Conservation (phyloP, 305 asterid species). For the Solanum hybrid region DNA sequence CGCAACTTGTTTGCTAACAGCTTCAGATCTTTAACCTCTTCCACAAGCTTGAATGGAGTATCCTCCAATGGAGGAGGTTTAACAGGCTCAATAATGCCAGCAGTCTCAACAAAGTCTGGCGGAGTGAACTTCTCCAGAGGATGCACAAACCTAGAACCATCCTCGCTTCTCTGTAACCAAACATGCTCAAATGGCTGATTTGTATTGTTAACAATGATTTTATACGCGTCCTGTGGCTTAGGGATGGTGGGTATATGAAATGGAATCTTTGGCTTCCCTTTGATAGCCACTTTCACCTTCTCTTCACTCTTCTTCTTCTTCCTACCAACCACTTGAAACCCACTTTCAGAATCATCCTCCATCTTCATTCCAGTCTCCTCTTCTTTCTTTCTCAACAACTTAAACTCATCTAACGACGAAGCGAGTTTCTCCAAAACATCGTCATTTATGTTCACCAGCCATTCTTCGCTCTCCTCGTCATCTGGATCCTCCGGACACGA, state of each 20-base stretch:
- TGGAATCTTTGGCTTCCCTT: slow-evolving; percentile 66
- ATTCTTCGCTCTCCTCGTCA: slow-evolving; percentile 59
- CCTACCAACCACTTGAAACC: slow-evolving; percentile 67
- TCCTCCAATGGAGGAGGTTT: slow-evolving; percentile 63
- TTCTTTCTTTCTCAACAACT: slow-evolving; percentile 36
- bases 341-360: slow-evolving; percentile 33
- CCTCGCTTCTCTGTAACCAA: slow-evolving; percentile 80
- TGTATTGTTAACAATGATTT: slow-evolving; percentile 69
- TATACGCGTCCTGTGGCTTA: slow-evolving; percentile 78
- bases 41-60: slow-evolving; percentile 73
- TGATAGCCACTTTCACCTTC: slow-evolving; percentile 60
- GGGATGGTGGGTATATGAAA: slow-evolving; percentile 69
- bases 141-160: slow-evolving; percentile 60
- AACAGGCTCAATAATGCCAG: slow-evolving; percentile 31
- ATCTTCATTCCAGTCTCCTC: slow-evolving; percentile 54
- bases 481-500: slow-evolving; percentile 53
- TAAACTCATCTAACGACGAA: slow-evolving; percentile 63
- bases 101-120: slow-evolving; percentile 62
- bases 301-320: slow-evolving; percentile 32
- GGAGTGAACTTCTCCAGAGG: slow-evolving; percentile 68
- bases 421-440: slow-evolving; percentile 67
- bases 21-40: slow-evolving; percentile 86
- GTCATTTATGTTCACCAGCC: slow-evolving; percentile 72
- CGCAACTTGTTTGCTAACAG: slow-evolving; percentile 65
- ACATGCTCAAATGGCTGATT: slow-evolving; percentile 89